Conservation (phyloP, 495 filamentous ascomycete genomes). For the Neurospora sp. region DNA sequence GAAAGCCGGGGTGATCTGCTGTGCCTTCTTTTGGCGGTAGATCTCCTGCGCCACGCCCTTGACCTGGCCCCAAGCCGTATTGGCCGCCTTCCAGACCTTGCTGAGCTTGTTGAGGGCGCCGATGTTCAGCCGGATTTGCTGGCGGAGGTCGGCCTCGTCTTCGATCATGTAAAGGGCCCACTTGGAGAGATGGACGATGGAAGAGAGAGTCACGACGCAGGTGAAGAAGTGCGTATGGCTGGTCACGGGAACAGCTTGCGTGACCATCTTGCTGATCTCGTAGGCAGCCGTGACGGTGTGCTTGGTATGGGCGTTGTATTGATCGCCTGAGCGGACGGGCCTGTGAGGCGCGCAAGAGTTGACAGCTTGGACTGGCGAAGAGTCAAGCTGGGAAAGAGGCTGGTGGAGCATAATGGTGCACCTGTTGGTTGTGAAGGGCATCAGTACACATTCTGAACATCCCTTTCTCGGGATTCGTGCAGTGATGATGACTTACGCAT, state of each 20-base stretch:
- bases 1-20: constrained; percentile 38
- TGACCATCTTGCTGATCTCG: constrained; percentile 66
- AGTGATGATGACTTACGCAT: constrained; percentile 39
- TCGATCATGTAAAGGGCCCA: constrained; percentile 47
- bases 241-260: constrained; percentile 60
- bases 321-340: constrained; percentile 43
- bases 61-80: constrained; percentile 63
- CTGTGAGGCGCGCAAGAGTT: constrained; percentile 49
- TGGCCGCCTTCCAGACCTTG: constrained; percentile 69
- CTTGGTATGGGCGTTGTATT: constrained; percentile 61
- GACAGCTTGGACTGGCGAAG: constrained; percentile 42
- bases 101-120: constrained; percentile 69
- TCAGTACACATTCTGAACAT: background rate
- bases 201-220: constrained; percentile 64
- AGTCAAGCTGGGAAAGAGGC: constrained; percentile 52
- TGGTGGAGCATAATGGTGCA: constrained; percentile 67
- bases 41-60: constrained; percentile 59
- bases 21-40: constrained; percentile 46
- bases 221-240: constrained; percentile 86
- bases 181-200: constrained; percentile 51
- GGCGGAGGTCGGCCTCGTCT: constrained; percentile 64
- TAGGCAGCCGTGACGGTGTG: constrained; percentile 72
- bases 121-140: constrained; percentile 70
- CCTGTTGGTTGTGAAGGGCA: constrained; percentile 9
- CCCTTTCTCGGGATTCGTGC: background rate